Percentiles rank a stretch among this genome's conserved stretches.
These are phyloP conservation scores for Eucalyptus fibrosa DNA, from an alignment of 345 rosid species.

Conservation along the genomic window DNA sequence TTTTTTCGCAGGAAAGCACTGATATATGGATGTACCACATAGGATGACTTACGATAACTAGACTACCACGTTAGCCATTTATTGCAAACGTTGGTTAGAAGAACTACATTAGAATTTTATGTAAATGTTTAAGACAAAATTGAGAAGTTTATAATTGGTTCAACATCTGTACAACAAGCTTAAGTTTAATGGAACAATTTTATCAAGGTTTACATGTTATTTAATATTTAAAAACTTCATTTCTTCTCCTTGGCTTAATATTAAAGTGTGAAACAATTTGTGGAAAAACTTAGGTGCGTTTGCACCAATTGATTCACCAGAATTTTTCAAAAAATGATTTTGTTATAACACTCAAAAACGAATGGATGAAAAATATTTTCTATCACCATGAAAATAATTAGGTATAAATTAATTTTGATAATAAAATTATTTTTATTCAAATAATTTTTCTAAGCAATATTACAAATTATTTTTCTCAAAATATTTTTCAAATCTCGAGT, in stretches of 20 bases:
- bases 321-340: background rate
- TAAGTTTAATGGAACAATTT: background rate
- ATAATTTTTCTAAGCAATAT: background rate
- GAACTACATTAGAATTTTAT: background rate
- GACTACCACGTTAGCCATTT: background rate
- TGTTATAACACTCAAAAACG: too few species aligned
- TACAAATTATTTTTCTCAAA: too few species aligned
- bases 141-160: background rate
- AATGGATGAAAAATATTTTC: background rate
- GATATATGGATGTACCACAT: background rate
- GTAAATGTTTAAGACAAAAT: background rate
- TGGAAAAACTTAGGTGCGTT: background rate
- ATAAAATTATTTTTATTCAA: too few species aligned
- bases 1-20: background rate
- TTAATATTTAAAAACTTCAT: background rate
- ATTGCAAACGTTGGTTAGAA: background rate
- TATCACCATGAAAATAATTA: too few species aligned
- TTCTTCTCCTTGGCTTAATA: background rate
- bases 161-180: rapidly evolving
- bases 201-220: background rate
- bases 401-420: background rate
- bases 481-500: background rate
- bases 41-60: background rate
- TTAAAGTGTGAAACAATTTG: background rate
- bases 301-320: too few species aligned